Conservation (phyloP, 2,329 filamentous ascomycete genomes). For the Xylariaceae sp. region DNA sequence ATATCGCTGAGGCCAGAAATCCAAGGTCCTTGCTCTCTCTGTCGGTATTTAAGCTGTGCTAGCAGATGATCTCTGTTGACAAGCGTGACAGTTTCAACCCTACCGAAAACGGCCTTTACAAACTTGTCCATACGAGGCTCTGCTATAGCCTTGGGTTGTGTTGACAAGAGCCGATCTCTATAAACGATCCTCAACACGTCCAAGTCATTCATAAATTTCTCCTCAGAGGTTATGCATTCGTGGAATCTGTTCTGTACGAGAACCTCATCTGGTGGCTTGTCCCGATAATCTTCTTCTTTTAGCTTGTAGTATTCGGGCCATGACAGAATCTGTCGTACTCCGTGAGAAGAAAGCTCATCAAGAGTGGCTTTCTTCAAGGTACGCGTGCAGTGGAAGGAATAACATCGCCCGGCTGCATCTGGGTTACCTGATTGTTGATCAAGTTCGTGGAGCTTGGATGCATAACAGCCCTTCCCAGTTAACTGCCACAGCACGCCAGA, state of each 20-base stretch:
- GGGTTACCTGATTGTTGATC: slow-evolving; percentile 34
- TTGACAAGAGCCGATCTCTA: slow-evolving; percentile 69
- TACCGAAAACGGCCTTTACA: slow-evolving; percentile 81
- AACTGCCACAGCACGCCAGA: slow-evolving; percentile 92
- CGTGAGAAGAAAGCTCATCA: slow-evolving; percentile 65
- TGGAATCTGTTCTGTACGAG: slow-evolving; percentile 92
- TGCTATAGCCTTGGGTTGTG: slow-evolving; percentile 75
- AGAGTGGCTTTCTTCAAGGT: slow-evolving; percentile 94
- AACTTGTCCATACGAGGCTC: slow-evolving; percentile 77
- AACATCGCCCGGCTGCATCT: slow-evolving; percentile 72
- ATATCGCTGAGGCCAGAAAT: slow-evolving; percentile 93
- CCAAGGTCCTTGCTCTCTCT: slow-evolving; percentile 95
- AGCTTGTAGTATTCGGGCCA: slow-evolving; percentile 90
- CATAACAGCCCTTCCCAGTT: slow-evolving; percentile 87
- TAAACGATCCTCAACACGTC: slow-evolving; percentile 84
- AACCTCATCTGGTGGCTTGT: slow-evolving; percentile 77
- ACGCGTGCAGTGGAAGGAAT: slow-evolving; percentile 88
- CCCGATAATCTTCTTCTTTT: slow-evolving; percentile 69
- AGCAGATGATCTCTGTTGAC: slow-evolving; percentile 92
- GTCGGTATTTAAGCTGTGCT: slow-evolving; percentile 91
- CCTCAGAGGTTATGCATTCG: slow-evolving; percentile 91
- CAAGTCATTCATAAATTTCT: slow-evolving; percentile 83
- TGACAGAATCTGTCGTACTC: slow-evolving; percentile 68
- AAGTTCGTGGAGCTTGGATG: slow-evolving; percentile 72
- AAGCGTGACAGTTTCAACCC: slow-evolving; percentile 79